Conservation (phyloP, 176 grass and related monocot species). For the Dendrocalamus sinicus region DNA sequence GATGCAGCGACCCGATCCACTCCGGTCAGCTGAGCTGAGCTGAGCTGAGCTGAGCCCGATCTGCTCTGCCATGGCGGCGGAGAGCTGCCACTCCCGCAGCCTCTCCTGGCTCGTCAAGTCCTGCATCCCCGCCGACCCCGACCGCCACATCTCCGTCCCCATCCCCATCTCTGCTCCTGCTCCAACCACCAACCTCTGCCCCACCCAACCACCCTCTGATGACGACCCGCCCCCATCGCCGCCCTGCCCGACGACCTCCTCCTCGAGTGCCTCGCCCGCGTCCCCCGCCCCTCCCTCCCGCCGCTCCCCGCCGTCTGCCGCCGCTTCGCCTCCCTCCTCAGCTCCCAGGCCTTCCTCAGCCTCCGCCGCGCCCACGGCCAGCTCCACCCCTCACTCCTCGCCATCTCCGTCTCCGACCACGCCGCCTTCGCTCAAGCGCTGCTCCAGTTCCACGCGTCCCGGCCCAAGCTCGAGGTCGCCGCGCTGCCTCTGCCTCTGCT, state of each 20-base stretch:
- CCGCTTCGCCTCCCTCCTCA: conserved; percentile 64
- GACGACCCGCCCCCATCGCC: conserved; percentile 39
- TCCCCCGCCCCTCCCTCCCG: conserved; percentile 55
- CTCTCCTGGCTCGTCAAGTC: conserved; percentile 72
- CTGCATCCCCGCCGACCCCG: conserved; percentile 74
- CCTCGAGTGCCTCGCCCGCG: conserved; percentile 70
- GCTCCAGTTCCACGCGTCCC: conserved; percentile 33
- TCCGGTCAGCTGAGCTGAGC: background rate
- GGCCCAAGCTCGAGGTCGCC: conserved; percentile 7
- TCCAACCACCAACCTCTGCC: background rate
- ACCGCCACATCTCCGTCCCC: conserved; percentile 55
- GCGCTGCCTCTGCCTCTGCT: conserved; percentile 37
- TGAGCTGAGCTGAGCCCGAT: background rate
- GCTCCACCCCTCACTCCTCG: conserved; percentile 60
- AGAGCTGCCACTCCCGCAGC: conserved; percentile 75
- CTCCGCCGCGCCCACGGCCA: conserved; percentile 63
- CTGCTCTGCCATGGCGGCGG: conserved; percentile 50
- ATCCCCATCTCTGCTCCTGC: background rate
- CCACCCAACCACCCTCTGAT: background rate
- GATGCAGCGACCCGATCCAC: background rate
- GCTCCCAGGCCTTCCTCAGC: conserved; percentile 49
- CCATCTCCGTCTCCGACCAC: conserved; percentile 48
- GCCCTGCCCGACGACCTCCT: conserved; percentile 72
- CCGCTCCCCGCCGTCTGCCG: conserved; percentile 57
- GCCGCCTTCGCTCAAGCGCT: conserved; percentile 36